phyloP scores from a whole-genome alignment of 1,284 basidiomycete species.

The Cryptococcus jaspeensis region DNA sequence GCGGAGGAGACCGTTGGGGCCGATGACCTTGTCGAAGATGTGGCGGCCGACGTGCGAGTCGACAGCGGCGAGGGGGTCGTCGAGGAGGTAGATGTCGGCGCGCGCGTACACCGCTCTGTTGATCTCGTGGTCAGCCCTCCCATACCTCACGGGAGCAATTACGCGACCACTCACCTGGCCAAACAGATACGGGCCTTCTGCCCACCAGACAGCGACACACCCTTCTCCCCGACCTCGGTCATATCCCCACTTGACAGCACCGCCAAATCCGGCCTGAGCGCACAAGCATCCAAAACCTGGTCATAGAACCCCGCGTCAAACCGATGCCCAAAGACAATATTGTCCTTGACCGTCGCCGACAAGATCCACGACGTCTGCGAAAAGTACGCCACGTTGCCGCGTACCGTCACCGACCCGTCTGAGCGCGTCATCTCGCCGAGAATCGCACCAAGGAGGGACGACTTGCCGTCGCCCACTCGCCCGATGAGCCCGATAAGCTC shows the following conservation, averaged over 20 bases:
- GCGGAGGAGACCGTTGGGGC: slow-evolving; percentile 79
- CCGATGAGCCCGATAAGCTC: slow-evolving; percentile 84
- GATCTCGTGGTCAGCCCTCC: not conserved
- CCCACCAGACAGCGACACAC: slow-evolving; percentile 58
- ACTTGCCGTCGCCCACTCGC: slow-evolving; percentile 89
- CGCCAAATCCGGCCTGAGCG: slow-evolving; percentile 73
- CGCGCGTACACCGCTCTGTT: slow-evolving; percentile 56
- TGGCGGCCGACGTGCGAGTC: slow-evolving; percentile 70
- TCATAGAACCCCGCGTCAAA: slow-evolving; percentile 65
- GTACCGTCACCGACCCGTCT: slow-evolving; percentile 69
- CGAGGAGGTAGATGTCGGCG: slow-evolving; percentile 60
- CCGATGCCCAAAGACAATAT: slow-evolving; percentile 85
- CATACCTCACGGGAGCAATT: not conserved
- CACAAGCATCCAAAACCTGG: slow-evolving; percentile 64
- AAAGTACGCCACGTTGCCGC: slow-evolving; percentile 81
- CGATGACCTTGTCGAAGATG: slow-evolving; percentile 77
- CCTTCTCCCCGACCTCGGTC: slow-evolving; percentile 71
- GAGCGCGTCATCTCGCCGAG: slow-evolving; percentile 81
- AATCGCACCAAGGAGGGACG: slow-evolving; percentile 49
- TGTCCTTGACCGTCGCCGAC: slow-evolving; percentile 77
- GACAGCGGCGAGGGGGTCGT: slow-evolving; percentile 60
- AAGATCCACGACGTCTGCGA: slow-evolving; percentile 88
- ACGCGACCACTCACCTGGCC: slow-evolving; percentile 46
- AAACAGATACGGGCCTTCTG: slow-evolving; percentile 64
- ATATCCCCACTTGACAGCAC: slow-evolving; percentile 69